These are phyloP conservation scores for Rhizopogon rudus DNA, from an alignment of 768 basidiomycete genomes.

Conservation along the genomic window DNA sequence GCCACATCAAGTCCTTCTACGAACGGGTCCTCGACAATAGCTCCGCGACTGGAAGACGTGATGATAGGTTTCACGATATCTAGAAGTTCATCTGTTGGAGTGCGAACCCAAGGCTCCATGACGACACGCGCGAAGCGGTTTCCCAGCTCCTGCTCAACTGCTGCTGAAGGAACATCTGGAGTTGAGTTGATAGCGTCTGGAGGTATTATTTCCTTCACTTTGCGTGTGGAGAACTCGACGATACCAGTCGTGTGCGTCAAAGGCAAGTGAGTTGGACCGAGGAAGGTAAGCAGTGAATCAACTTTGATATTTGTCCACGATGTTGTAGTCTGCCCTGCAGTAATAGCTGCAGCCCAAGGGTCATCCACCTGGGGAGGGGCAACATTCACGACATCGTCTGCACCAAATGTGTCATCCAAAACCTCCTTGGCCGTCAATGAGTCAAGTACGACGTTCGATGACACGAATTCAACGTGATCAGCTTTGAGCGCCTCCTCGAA, in stretches of 20 bases:
- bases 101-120: constrained; percentile 45
- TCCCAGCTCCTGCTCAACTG: constrained; percentile 41
- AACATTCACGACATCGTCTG: constrained; percentile 8
- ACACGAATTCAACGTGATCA: constrained; percentile 24
- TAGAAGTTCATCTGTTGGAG: constrained; percentile 25
- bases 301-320: constrained; percentile 24
- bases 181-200: constrained; percentile 22
- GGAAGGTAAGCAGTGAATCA: constrained; percentile 30
- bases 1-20: not conserved
- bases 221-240: constrained; percentile 59
- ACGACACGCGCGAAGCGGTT: constrained; percentile 40
- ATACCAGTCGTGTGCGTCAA: constrained; percentile 56
- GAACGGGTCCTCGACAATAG: constrained; percentile 8
- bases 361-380: constrained; percentile 15
- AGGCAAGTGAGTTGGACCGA: constrained; percentile 56
- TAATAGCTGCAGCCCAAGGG: constrained; percentile 22
- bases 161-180: not conserved
- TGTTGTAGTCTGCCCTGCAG: constrained; percentile 17
- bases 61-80: constrained; percentile 32
- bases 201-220: constrained; percentile 41
- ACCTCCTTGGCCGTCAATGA: constrained; percentile 21
- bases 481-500: constrained; percentile 37
- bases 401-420: constrained; percentile 28
- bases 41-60: constrained; percentile 24
- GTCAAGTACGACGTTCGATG: constrained; percentile 19